phyloP scores from a whole-genome alignment of 2,329 filamentous ascomycete genomes.

The Neofusicoccum sp. region DNA sequence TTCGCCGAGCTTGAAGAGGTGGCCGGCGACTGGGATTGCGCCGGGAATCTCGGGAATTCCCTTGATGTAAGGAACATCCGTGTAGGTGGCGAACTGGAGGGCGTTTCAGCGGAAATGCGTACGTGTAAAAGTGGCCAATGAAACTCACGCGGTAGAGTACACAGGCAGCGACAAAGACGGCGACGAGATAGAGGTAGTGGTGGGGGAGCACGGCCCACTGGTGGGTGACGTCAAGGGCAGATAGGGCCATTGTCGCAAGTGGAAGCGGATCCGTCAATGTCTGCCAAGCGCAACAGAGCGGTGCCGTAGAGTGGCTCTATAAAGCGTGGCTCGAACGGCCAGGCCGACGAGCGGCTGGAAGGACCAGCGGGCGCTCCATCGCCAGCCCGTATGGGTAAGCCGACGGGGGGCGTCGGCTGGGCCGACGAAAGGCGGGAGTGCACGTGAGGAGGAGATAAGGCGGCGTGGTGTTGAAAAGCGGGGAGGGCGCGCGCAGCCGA shows the following conservation, averaged over 20 bases:
- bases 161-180: neutral
- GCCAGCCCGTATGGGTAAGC: neutral
- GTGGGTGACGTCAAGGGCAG: slow-evolving; percentile 4
- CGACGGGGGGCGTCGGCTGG: slow-evolving; percentile 2
- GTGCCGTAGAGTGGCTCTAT: neutral
- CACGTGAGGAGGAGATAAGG: slow-evolving; percentile 15
- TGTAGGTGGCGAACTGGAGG: slow-evolving; percentile 32
- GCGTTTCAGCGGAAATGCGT: neutral
- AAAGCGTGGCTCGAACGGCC: neutral
- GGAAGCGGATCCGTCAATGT: neutral
- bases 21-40: slow-evolving; percentile 53
- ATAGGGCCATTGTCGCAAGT: slow-evolving; percentile 1
- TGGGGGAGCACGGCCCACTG: slow-evolving; percentile 14
- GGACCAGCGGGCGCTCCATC: neutral
- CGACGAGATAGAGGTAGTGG: neutral
- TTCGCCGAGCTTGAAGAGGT: slow-evolving; percentile 55
- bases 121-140: neutral
- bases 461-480: neutral
- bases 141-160: neutral
- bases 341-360: neutral
- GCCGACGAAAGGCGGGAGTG: neutral
- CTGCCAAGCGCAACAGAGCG: neutral
- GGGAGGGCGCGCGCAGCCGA: neutral
- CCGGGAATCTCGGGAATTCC: slow-evolving; percentile 55
- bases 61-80: slow-evolving; percentile 54